A percentile compares a stretch with the other conserved stretches of the same genome.
These are phyloP conservation scores for Tetraselmis chui DNA, from an alignment of 139 green algal genomes.

Conservation along the genomic window DNA sequence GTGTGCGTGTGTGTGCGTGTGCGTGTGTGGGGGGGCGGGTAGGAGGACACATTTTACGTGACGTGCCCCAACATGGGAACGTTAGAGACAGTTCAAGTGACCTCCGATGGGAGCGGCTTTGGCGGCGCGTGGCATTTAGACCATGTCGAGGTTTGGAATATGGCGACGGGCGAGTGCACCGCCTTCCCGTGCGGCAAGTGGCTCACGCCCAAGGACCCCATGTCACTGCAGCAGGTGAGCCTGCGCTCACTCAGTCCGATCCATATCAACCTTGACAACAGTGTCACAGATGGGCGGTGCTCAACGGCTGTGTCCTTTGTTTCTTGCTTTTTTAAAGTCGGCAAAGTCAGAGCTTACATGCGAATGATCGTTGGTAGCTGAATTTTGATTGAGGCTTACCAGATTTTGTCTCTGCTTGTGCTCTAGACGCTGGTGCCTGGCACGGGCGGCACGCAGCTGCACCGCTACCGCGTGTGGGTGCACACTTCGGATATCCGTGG, in stretches of 20 bases:
- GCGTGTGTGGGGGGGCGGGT: too few relatives aligned
- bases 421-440: constrained; percentile 20
- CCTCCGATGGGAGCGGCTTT: not conserved
- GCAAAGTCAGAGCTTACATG: too few relatives aligned
- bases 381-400: too few relatives aligned
- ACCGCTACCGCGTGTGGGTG: constrained; percentile 11
- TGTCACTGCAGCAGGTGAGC: constrained; percentile 23
- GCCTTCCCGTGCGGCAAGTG: constrained; percentile 39
- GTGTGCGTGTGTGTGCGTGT: too few relatives aligned
- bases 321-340: too few relatives aligned
- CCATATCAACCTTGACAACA: too few relatives aligned
- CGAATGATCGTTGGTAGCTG: too few relatives aligned
- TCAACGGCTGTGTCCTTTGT: too few relatives aligned
- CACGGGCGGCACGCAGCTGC: not conserved
- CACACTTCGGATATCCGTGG: constrained; percentile 36
- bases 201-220: constrained; percentile 30
- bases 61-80: not conserved
- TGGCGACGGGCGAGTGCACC: constrained; percentile 16
- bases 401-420: too few relatives aligned
- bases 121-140: not conserved
- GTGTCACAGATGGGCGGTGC: too few relatives aligned
- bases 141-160: constrained; percentile 36
- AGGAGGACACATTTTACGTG: constrained; percentile 1
- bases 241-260: too few relatives aligned
- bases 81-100: not conserved